Conservation (phyloP, 2,329 filamentous ascomycete genomes). For the Neofusicoccum sp. region DNA sequence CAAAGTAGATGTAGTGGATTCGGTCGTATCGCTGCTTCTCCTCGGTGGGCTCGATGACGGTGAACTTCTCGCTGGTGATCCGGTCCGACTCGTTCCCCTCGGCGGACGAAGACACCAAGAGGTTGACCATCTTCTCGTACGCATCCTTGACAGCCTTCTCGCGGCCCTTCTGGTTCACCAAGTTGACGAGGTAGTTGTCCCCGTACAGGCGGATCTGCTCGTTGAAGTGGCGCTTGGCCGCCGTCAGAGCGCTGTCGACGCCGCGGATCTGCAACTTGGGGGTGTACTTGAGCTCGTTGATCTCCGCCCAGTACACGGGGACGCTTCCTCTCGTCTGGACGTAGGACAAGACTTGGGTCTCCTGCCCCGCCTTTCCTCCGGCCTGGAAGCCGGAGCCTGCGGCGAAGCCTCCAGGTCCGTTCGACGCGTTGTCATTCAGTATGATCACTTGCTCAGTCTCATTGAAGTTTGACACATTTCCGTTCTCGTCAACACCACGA, state of each 20-base stretch:
- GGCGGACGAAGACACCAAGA: constrained; percentile 66
- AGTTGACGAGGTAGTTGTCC: constrained; percentile 94
- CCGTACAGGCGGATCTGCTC: constrained; percentile 93
- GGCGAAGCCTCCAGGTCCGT: constrained; percentile 75
- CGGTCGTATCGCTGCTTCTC: constrained; percentile 69
- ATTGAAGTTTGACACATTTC: constrained; percentile 97
- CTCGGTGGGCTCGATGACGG: constrained; percentile 65
- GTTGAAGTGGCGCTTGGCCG: constrained; percentile 82
- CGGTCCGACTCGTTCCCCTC: constrained; percentile 66
- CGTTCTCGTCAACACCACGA: constrained; percentile 86
- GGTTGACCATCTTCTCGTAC: constrained; percentile 85
- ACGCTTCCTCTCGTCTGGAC: constrained; percentile 96
- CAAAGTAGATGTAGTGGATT: constrained; percentile 95
- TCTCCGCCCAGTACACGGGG: constrained; percentile 92
- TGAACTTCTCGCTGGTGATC: constrained; percentile 75
- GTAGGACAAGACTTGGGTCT: constrained; percentile 88
- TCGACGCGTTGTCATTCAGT: constrained; percentile 73
- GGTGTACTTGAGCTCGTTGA: constrained; percentile 89
- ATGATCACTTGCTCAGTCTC: constrained; percentile 94
- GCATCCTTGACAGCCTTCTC: constrained; percentile 87
- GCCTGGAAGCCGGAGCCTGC: constrained; percentile 71
- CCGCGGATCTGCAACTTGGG: constrained; percentile 86
- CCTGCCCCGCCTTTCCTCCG: constrained; percentile 59
- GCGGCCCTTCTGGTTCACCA: constrained; percentile 94
- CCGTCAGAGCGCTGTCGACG: constrained; percentile 73